Evolutionary conservation across 2,329 filamentous ascomycete species (phyloP).

Genomic region (Hypoxylon sp.): DNA sequence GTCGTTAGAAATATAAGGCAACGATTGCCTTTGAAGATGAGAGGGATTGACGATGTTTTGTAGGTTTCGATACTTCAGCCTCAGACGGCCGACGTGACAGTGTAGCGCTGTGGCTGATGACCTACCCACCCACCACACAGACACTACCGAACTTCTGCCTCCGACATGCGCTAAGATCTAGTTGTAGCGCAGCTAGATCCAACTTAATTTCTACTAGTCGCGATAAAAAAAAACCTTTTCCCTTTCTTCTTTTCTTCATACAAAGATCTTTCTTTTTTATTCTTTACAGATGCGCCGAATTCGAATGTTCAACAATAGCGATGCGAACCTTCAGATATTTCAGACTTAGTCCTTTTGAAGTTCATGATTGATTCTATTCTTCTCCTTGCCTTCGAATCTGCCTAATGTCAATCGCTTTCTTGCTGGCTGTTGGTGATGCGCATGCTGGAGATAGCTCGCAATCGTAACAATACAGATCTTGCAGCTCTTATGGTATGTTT

Average conservation of each 20-base stretch:
- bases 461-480: background rate
- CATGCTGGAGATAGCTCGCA: background rate
- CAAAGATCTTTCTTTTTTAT: background rate
- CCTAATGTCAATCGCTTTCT: no score
- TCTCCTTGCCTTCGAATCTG: no score
- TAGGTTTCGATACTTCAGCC: conserved; percentile 23
- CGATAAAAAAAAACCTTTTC: no score
- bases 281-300: background rate
- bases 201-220: conserved; percentile 6
- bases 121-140: no score
- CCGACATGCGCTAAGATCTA: background rate
- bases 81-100: conserved; percentile 3
- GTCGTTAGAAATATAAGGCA: conserved; percentile 12
- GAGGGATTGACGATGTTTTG: conserved; percentile 27
- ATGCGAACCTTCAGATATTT: no score
- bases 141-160: no score
- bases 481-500: conserved; percentile 35
- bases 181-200: conserved; percentile 17
- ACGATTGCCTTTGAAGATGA: conserved; percentile 13
- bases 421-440: background rate
- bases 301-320: no score
- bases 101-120: conserved; percentile 22
- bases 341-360: no score
- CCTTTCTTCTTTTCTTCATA: background rate
- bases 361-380: no score